These are phyloP conservation scores for Thraustochytrium aureum DNA, from an alignment of 352 stramenopile genomes.

Conservation along the genomic window DNA sequence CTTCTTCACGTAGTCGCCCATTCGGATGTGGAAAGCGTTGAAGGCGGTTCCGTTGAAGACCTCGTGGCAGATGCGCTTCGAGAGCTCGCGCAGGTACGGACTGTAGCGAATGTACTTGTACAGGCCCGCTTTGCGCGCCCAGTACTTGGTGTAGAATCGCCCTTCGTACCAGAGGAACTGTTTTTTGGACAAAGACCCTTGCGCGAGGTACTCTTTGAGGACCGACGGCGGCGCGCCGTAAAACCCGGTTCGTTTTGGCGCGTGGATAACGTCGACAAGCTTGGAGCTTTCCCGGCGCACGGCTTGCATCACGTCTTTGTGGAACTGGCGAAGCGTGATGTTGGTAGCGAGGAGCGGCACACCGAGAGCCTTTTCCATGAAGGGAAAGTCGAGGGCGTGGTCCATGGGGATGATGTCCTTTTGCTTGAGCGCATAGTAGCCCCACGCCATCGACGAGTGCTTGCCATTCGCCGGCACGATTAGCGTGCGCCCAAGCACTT, in stretches of 20 bases:
- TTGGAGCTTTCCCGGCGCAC: not conserved
- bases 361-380: slow-evolving; percentile 18
- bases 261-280: slow-evolving; percentile 16
- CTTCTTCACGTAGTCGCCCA: slow-evolving; percentile 46
- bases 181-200: not conserved
- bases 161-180: slow-evolving; percentile 28
- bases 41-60: slow-evolving; percentile 40
- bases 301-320: not conserved
- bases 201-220: not conserved
- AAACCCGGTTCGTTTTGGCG: slow-evolving; percentile 16
- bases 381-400: slow-evolving; percentile 31
- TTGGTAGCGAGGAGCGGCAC: slow-evolving; percentile 26
- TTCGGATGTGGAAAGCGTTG: slow-evolving; percentile 43
- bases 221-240: not conserved
- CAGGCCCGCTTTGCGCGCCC: not conserved
- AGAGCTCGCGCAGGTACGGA: slow-evolving; percentile 25
- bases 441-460: slow-evolving; percentile 40
- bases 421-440: slow-evolving; percentile 50
- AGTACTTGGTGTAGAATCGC: slow-evolving; percentile 37
- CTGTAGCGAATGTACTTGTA: slow-evolving; percentile 39
- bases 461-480: slow-evolving; percentile 37
- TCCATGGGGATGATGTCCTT: slow-evolving; percentile 35
- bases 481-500: slow-evolving; percentile 37
- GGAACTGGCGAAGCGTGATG: slow-evolving; percentile 30
- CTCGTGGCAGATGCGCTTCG: not conserved